Evolutionary conservation across 2,329 filamentous ascomycete species (phyloP).

Genomic region (Pyricularia sp.): DNA sequence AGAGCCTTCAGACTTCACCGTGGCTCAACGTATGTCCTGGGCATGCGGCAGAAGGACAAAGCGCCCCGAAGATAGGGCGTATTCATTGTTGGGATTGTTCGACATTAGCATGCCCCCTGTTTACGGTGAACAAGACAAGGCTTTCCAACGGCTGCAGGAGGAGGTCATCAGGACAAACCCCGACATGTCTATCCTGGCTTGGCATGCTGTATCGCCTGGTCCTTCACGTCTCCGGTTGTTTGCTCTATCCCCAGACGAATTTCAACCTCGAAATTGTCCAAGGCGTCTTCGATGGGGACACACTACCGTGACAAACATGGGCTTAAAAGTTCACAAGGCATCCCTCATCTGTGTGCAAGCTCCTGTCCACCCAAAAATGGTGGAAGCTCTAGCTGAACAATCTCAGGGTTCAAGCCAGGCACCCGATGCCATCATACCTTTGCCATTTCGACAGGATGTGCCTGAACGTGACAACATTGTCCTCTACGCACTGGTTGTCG

Average conservation of each 20-base stretch:
- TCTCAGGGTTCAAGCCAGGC: neutral
- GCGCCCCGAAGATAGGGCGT: slow-evolving; percentile 12
- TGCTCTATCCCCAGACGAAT: neutral
- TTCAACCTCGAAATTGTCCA: neutral
- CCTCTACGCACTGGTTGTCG: neutral
- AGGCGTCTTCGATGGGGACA: neutral
- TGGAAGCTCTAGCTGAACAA: neutral
- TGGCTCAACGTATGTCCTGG: slow-evolving; percentile 15
- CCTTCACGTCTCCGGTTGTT: neutral
- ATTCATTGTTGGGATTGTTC: slow-evolving; percentile 15
- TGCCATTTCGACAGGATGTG: neutral
- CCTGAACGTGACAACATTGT: neutral
- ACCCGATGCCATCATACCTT: neutral
- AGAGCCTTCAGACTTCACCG: neutral
- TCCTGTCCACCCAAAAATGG: neutral
- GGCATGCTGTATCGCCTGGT: slow-evolving; percentile 4
- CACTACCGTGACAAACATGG: neutral
- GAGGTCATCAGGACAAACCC: slow-evolving; percentile 11
- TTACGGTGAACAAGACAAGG: slow-evolving; percentile 13
- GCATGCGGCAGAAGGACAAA: slow-evolving; percentile 10
- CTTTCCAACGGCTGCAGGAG: slow-evolving; percentile 13
- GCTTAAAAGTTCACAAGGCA: neutral
- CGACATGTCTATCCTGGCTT: slow-evolving; percentile 13
- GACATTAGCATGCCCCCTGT: slow-evolving; percentile 14
- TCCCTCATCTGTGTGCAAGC: neutral